These are phyloP conservation scores for Ensete ventricosum DNA, from an alignment of 176 grass and related monocot genomes.

Conservation along the genomic window DNA sequence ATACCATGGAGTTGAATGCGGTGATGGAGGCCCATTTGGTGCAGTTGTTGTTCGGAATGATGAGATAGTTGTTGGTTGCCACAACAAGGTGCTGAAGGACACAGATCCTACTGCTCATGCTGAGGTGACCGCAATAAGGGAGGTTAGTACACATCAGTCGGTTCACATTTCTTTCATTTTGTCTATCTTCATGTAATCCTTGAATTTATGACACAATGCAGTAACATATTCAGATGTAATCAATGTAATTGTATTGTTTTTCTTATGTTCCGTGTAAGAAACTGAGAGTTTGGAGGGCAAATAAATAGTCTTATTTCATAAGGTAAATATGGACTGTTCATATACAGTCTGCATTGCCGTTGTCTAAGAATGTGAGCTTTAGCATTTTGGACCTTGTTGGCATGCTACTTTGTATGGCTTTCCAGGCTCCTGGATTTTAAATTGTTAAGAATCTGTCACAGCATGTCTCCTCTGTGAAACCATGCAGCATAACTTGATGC, in stretches of 20 bases:
- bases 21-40: constrained; percentile 72
- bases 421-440: no score
- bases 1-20: constrained; percentile 62
- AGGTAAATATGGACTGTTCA: neutral
- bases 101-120: constrained; percentile 81
- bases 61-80: constrained; percentile 54
- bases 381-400: no score
- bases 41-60: constrained; percentile 70
- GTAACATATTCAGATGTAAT: no score
- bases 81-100: constrained; percentile 74
- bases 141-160: constrained; percentile 29
- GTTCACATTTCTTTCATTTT: neutral
- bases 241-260: neutral
- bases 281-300: neutral
- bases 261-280: neutral
- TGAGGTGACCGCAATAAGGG: constrained; percentile 83
- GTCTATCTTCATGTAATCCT: neutral
- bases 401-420: no score
- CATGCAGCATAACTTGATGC: no score
- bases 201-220: neutral
- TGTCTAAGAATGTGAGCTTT: neutral
- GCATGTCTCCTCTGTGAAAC: no score
- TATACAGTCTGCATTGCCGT: neutral
- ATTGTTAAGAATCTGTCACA: no score
- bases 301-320: no score